phyloP scores from a whole-genome alignment of 306 rosid species.

The Canavalia gladiata region DNA sequence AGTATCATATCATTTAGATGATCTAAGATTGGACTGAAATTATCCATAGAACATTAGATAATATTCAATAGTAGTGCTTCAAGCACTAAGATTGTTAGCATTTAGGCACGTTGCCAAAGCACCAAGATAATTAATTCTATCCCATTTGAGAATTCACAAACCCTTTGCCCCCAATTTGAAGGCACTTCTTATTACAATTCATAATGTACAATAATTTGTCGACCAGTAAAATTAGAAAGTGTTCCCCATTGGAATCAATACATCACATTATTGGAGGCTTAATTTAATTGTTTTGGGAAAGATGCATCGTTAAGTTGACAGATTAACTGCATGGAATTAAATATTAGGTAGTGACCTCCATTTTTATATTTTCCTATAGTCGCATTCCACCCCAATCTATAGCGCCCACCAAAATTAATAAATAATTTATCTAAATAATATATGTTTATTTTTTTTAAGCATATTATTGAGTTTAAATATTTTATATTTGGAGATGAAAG shows the following conservation, averaged over 20 bases:
- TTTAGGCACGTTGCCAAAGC: conserved; percentile 16
- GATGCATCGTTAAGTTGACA: neutral
- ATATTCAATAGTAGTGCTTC: conserved; percentile 11
- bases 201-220: neutral
- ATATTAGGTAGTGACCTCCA: neutral
- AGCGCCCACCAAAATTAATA: neutral
- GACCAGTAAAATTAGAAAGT: neutral
- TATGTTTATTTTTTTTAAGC: too few relatives aligned
- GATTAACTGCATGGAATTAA: neutral
- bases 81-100: neutral
- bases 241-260: neutral
- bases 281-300: neutral
- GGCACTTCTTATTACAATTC: neutral
- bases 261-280: neutral
- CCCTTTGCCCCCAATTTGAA: neutral
- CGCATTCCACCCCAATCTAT: neutral
- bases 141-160: neutral
- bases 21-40: neutral
- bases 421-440: too few relatives aligned
- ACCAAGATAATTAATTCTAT: neutral
- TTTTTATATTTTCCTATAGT: neutral
- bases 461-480: too few relatives aligned
- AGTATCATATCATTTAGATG: neutral
- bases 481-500: too few relatives aligned
- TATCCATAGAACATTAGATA: neutral